Evolutionary conservation across 257 asterid species (phyloP).

Genomic region (Jasminum sambac): DNA sequence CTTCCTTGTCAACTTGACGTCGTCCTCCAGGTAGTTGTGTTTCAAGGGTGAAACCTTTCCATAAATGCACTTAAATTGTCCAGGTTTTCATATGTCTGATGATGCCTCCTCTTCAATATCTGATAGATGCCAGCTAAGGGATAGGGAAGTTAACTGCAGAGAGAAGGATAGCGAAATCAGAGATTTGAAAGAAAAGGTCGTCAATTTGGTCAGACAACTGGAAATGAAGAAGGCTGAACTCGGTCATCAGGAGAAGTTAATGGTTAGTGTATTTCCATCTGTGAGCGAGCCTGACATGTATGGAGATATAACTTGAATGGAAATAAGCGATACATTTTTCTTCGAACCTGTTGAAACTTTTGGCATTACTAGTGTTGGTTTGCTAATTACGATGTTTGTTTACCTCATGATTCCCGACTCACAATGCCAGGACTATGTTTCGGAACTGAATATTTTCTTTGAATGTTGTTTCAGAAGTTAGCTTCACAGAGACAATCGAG

Average conservation of each 20-base stretch:
- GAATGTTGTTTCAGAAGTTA: conserved; percentile 43
- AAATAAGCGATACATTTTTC: neutral
- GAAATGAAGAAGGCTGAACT: conserved; percentile 71
- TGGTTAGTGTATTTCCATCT: conserved; percentile 49
- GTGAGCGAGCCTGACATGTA: neutral
- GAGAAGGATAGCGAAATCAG: conserved; percentile 88
- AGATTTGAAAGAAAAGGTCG: conserved; percentile 83
- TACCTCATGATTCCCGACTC: neutral
- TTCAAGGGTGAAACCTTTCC: conserved; percentile 10
- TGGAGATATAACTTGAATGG: neutral
- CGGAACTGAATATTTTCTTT: neutral
- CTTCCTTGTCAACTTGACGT: conserved; percentile 69
- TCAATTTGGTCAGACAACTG: conserved; percentile 62
- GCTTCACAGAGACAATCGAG: conserved; percentile 48
- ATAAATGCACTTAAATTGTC: conserved; percentile 5
- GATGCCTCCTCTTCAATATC: conserved; percentile 16
- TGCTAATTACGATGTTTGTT: neutral
- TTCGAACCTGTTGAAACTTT: neutral
- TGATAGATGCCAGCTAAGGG: conserved; percentile 71
- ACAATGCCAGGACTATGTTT: neutral
- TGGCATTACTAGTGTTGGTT: neutral
- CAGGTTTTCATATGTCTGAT: conserved; percentile 15
- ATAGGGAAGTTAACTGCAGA: conserved; percentile 78
- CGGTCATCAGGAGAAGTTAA: conserved; percentile 54
- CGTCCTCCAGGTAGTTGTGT: conserved; percentile 69